These are phyloP conservation scores for Blastomyces silverae DNA, from an alignment of 2,329 filamentous ascomycete species.

Conservation along the genomic window DNA sequence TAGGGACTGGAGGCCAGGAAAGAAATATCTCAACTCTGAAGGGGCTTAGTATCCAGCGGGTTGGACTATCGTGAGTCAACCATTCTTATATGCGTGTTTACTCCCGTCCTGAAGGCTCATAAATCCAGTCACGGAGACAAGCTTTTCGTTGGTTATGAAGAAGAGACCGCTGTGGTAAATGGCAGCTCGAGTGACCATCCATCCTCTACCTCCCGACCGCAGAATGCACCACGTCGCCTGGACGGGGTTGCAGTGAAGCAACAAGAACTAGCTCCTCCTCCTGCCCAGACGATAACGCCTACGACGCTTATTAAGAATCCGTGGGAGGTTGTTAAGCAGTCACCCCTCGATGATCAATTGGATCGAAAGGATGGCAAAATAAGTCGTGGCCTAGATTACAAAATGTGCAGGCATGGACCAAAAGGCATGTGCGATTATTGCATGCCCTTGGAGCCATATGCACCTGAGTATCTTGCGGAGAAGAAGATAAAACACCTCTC, in stretches of 20 bases:
- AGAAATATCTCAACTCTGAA: slow-evolving; percentile 47
- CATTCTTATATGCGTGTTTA: background rate
- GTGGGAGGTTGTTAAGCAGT: slow-evolving; percentile 89
- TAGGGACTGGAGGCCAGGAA: slow-evolving; percentile 51
- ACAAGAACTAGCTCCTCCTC: slow-evolving; percentile 56
- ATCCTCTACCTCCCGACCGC: slow-evolving; percentile 23
- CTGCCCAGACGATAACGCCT: slow-evolving; percentile 50
- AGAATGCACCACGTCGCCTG: slow-evolving; percentile 29
- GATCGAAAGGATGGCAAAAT: slow-evolving; percentile 92
- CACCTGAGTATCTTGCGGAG: slow-evolving; percentile 77
- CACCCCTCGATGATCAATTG: slow-evolving; percentile 73
- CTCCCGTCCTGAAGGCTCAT: background rate
- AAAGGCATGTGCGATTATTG: slow-evolving; percentile 99
- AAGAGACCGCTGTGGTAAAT: slow-evolving; percentile 48
- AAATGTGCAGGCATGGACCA: slow-evolving; percentile 90
- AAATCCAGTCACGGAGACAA: slow-evolving; percentile 74
- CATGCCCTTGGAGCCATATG: slow-evolving; percentile 92
- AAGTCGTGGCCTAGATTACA: slow-evolving; percentile 60
- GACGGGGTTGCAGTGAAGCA: slow-evolving; percentile 34
- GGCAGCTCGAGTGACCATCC: slow-evolving; percentile 36
- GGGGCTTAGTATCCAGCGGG: slow-evolving; percentile 51
- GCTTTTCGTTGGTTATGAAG: slow-evolving; percentile 75
- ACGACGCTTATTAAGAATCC: slow-evolving; percentile 68
- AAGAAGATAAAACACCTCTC: slow-evolving; percentile 99
- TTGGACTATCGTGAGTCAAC: slow-evolving; percentile 51